phyloP scores from a whole-genome alignment of 1,284 basidiomycete species.

The Boletellus sp. region DNA sequence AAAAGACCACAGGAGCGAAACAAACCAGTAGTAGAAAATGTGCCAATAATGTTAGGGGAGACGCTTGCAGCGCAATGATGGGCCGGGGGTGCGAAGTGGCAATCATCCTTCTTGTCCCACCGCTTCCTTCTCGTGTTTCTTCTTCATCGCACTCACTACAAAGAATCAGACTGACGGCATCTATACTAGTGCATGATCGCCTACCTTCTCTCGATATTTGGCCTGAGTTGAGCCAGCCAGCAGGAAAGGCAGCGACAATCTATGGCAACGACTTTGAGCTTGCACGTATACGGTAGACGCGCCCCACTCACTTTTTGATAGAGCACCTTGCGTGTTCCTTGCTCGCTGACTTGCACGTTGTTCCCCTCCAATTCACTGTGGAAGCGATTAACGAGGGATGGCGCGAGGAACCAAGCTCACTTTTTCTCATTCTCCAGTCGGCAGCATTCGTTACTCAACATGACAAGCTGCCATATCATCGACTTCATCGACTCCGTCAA shows the following conservation, averaged over 20 bases:
- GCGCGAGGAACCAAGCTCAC: slow-evolving; percentile 41
- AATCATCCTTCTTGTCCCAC: slow-evolving; percentile 46
- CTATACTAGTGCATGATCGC: slow-evolving; percentile 7
- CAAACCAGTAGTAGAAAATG: background rate
- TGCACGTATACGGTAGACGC: background rate
- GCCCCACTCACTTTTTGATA: slow-evolving; percentile 62
- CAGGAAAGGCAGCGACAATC: slow-evolving; percentile 72
- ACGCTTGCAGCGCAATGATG: background rate
- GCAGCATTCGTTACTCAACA: slow-evolving; percentile 76
- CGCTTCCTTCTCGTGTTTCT: slow-evolving; percentile 63
- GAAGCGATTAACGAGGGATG: background rate
- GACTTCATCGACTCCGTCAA: slow-evolving; percentile 74
- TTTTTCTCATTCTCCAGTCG: slow-evolving; percentile 82
- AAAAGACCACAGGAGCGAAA: background rate
- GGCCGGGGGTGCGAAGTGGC: background rate
- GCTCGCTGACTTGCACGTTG: slow-evolving; percentile 70
- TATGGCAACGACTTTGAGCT: slow-evolving; percentile 14
- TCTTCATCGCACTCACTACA: slow-evolving; percentile 76
- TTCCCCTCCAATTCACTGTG: slow-evolving; percentile 61
- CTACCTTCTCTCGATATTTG: slow-evolving; percentile 56
- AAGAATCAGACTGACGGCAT: background rate
- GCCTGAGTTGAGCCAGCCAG: slow-evolving; percentile 42
- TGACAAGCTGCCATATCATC: slow-evolving; percentile 74
- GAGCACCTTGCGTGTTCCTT: slow-evolving; percentile 68
- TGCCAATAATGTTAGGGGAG: slow-evolving; percentile 26